These are phyloP conservation scores for Stemphylium vesicarium DNA, from an alignment of 2,329 filamentous ascomycete genomes.

Conservation along the genomic window DNA sequence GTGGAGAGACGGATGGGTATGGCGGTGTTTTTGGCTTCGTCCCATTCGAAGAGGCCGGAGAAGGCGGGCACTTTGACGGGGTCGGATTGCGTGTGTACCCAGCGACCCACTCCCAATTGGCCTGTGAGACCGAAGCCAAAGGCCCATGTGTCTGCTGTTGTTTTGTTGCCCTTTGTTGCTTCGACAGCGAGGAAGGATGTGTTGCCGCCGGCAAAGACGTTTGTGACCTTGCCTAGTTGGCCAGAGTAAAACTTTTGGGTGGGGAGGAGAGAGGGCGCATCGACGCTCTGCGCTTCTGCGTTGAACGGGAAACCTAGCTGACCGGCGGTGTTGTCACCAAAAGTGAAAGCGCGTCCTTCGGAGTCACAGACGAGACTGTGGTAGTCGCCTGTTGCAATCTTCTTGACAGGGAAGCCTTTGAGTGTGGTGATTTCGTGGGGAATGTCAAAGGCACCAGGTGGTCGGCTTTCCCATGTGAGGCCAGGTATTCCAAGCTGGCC, in stretches of 20 bases:
- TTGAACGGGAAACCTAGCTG: constrained; percentile 84
- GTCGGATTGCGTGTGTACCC: constrained; percentile 82
- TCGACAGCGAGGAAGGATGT: constrained; percentile 91
- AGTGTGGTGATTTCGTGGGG: constrained; percentile 79
- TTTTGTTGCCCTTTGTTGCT: constrained; percentile 65
- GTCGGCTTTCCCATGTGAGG: constrained; percentile 78
- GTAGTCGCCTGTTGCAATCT: constrained; percentile 83
- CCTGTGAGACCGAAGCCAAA: constrained; percentile 88
- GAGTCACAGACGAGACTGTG: constrained; percentile 83
- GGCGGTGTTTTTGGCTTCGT: constrained; percentile 71
- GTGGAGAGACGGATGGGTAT: constrained; percentile 78
- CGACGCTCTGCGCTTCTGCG: constrained; percentile 65
- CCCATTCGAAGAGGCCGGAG: constrained; percentile 84
- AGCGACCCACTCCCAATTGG: constrained; percentile 81
- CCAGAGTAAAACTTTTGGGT: constrained; percentile 75
- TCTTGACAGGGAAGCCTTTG: constrained; percentile 70
- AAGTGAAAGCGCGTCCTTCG: constrained; percentile 79
- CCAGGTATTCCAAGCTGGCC: constrained; percentile 90
- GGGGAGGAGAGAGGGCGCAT: constrained; percentile 73
- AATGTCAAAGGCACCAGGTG: constrained; percentile 77
- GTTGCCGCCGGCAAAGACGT: constrained; percentile 81
- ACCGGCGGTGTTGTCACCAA: constrained; percentile 90
- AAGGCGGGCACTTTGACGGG: constrained; percentile 83
- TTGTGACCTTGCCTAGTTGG: constrained; percentile 71
- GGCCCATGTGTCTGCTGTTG: constrained; percentile 81